These are phyloP conservation scores for Sparassis latifolia DNA, from an alignment of 1,284 basidiomycete genomes.

Conservation along the genomic window DNA sequence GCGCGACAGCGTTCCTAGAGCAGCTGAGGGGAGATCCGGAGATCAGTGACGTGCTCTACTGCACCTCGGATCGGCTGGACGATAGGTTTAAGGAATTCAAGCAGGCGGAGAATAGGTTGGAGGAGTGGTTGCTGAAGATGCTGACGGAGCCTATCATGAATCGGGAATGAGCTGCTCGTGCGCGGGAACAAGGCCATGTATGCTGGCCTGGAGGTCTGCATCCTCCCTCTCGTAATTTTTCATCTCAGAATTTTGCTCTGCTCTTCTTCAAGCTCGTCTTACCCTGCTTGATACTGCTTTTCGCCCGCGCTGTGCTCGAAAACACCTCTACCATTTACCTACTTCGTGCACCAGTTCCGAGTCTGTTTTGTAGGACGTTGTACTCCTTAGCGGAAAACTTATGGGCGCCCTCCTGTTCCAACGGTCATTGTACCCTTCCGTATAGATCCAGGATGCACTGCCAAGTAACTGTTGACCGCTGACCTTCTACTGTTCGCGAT, in stretches of 20 bases:
- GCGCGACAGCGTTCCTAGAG: slow-evolving; percentile 1
- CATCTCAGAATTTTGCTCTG: not conserved
- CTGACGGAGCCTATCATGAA: slow-evolving; percentile 5
- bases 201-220: not conserved
- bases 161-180: not conserved
- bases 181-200: not conserved
- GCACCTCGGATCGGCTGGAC: slow-evolving; percentile 4
- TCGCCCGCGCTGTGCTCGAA: too few species aligned
- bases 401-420: too few species aligned
- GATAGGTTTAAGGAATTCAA: slow-evolving; percentile 1
- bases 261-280: too few species aligned
- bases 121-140: slow-evolving; percentile 7
- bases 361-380: too few species aligned
- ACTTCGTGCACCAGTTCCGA: too few species aligned
- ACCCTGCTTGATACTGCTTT: too few species aligned
- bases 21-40: not conserved
- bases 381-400: too few species aligned
- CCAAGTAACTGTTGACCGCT: too few species aligned
- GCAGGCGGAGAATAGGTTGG: slow-evolving; percentile 3
- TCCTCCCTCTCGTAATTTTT: not conserved
- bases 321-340: too few species aligned
- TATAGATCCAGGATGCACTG: too few species aligned
- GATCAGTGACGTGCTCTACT: slow-evolving; percentile 4
- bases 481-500: too few species aligned
- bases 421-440: too few species aligned